Evolutionary conservation across 164 flowering plant genomes (phyloP).

Genomic region (Chimonanthus praecox): DNA sequence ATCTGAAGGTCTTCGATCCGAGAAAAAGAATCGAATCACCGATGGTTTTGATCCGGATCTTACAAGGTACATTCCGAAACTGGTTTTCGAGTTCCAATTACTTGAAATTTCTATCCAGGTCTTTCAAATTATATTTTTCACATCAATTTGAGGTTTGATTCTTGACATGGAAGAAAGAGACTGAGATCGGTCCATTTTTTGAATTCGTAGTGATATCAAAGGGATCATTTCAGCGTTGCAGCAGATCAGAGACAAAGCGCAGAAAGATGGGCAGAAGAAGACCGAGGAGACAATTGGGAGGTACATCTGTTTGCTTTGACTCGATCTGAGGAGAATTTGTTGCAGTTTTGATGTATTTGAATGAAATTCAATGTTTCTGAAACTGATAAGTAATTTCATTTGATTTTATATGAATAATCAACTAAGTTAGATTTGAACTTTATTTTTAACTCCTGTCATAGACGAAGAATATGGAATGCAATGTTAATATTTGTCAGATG

Average conservation of each 20-base stretch:
- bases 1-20: conserved; percentile 30
- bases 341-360: background rate
- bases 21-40: conserved; percentile 28
- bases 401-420: background rate
- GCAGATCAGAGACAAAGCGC: conserved; percentile 73
- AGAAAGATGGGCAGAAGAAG: conserved; percentile 84
- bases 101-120: background rate
- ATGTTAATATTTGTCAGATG: background rate
- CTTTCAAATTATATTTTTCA: no score
- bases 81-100: background rate
- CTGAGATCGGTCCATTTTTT: background rate
- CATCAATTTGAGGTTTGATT: no score
- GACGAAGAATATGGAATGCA: background rate
- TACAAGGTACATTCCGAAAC: conserved; percentile 36
- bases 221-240: conserved; percentile 77
- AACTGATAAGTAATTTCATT: no score
- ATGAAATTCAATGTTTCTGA: background rate
- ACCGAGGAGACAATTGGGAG: conserved; percentile 80
- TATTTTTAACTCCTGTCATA: background rate
- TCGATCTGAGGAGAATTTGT: background rate
- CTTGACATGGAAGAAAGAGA: background rate
- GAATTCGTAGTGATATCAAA: conserved; percentile 66
- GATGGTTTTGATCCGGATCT: conserved; percentile 58
- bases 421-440: background rate
- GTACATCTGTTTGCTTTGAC: conserved; percentile 26